These are phyloP conservation scores for Trichoderma atrobrunneum DNA, from an alignment of 2,329 filamentous ascomycete species.

Conservation along the genomic window DNA sequence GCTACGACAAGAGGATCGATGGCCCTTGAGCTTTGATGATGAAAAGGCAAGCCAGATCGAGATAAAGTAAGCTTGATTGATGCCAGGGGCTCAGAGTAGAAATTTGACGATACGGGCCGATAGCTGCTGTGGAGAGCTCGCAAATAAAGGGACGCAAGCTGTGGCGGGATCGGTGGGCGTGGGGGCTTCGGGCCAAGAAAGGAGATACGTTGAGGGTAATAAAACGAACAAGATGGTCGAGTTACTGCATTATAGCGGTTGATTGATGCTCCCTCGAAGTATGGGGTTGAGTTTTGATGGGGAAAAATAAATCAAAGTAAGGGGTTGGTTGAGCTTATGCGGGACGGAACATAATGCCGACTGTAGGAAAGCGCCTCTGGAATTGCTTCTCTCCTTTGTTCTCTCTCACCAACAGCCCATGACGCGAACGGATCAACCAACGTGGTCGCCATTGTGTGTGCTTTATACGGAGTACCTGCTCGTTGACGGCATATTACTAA, in stretches of 20 bases:
- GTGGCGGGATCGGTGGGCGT: background rate
- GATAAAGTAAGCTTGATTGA: background rate
- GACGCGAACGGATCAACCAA: background rate
- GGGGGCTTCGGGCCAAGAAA: background rate
- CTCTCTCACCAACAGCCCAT: background rate
- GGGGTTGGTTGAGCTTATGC: background rate
- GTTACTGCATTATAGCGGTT: background rate
- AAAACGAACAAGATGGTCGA: background rate
- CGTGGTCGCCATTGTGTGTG: background rate
- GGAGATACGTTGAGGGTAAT: background rate
- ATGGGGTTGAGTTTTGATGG: background rate
- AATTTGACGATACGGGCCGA: conserved; percentile 3
- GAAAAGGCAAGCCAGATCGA: background rate
- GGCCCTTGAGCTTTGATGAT: background rate
- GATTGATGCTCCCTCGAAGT: background rate
- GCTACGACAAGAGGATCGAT: background rate
- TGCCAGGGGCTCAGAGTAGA: background rate
- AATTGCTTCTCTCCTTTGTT: background rate
- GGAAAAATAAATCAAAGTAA: background rate
- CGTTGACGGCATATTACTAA: background rate
- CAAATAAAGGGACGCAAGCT: background rate
- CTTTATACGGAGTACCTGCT: too few species aligned
- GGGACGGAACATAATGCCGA: background rate
- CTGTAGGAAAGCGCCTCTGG: background rate
- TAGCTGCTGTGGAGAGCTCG: conserved; percentile 7